Evolutionary conservation across 495 filamentous ascomycete species (phyloP), one percentile per base, ranked within the genome.

Genomic region (Hapsidospora chrysogenum): DNA sequence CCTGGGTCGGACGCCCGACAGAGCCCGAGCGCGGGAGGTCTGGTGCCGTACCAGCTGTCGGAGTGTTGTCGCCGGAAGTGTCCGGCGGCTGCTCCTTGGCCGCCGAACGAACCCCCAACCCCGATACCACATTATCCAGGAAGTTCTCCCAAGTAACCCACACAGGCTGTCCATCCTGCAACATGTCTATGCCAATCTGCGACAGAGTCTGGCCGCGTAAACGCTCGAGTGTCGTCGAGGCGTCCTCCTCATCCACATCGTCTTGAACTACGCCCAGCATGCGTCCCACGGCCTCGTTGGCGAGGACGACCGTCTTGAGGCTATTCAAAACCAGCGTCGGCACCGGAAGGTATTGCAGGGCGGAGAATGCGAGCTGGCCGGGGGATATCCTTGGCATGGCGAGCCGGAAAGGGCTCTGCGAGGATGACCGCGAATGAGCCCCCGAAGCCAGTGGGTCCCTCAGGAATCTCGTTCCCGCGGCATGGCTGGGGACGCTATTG

Each of bases 271-370:
- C 51, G 10, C 64, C 67, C 25, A 83, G 49, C 37, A 82, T 44
- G 31, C 67, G 58, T 15, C 67, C 70, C 74, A 80, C 76, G 10
- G 77, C 73, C 33, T 80, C 76, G 47, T 82, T 82, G 7, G 76
- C 76, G 13, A 82, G 46, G 3, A 78, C 59, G 2, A 81, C 62
- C 0, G 70, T 76, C 52, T 80, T 81, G 29, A 64, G 34, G 23
- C 58, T 61, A 13, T 66, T 70, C 26, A 80, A 50, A 2, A 81
- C 68, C 14, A 83, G 44, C 14, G 80, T 45, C 2, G 78, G 78
- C 16, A 75, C 70, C 1, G 77, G 78, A 11, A 81, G 60, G 42
- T 77, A 78, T 48, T 80, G 73, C 47, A 81, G 52, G 2, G 74
- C 67, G 1, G 73, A 64, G 36, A 81, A 66, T 8, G 77, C 70